These are phyloP conservation scores for Panus rudis DNA, from an alignment of 768 basidiomycete genomes.

Conservation along the genomic window DNA sequence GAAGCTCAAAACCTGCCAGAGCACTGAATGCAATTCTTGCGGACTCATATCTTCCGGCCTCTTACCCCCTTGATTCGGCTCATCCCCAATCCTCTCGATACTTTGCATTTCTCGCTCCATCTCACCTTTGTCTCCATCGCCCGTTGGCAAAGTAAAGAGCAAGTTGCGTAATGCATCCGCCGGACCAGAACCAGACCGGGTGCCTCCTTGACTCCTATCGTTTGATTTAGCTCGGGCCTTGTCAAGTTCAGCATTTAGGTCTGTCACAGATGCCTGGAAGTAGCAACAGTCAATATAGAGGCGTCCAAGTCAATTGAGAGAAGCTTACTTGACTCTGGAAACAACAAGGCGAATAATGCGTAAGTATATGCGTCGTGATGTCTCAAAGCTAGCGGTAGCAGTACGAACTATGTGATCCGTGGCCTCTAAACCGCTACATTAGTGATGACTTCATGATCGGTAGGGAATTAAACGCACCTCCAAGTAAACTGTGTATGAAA, in stretches of 20 bases:
- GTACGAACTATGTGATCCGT: slow-evolving; percentile 51
- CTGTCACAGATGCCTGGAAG: slow-evolving; percentile 75
- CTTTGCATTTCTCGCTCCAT: slow-evolving; percentile 71
- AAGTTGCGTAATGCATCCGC: slow-evolving; percentile 51
- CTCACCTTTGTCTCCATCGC: slow-evolving; percentile 46
- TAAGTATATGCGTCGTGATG: too few relatives aligned
- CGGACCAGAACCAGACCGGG: slow-evolving; percentile 28
- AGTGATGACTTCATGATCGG: neutral
- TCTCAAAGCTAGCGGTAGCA: neutral
- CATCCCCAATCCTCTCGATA: slow-evolving; percentile 62
- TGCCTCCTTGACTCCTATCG: slow-evolving; percentile 8
- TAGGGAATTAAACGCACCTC: slow-evolving; percentile 41
- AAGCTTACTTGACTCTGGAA: slow-evolving; percentile 22
- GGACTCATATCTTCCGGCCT: slow-evolving; percentile 79
- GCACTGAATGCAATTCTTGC: slow-evolving; percentile 74
- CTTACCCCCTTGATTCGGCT: slow-evolving; percentile 49
- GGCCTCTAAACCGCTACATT: slow-evolving; percentile 37
- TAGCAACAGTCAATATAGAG: too few relatives aligned
- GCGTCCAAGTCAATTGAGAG: neutral
- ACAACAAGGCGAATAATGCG: neutral
- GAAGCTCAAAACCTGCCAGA: slow-evolving; percentile 85
- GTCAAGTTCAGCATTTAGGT: slow-evolving; percentile 74
- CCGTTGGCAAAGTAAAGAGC: slow-evolving; percentile 57
- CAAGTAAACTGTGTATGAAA: slow-evolving; percentile 71
- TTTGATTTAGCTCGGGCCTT: slow-evolving; percentile 57